Conservation (phyloP, 1,139 yeast genomes). For the Debaryomyces sp. region DNA sequence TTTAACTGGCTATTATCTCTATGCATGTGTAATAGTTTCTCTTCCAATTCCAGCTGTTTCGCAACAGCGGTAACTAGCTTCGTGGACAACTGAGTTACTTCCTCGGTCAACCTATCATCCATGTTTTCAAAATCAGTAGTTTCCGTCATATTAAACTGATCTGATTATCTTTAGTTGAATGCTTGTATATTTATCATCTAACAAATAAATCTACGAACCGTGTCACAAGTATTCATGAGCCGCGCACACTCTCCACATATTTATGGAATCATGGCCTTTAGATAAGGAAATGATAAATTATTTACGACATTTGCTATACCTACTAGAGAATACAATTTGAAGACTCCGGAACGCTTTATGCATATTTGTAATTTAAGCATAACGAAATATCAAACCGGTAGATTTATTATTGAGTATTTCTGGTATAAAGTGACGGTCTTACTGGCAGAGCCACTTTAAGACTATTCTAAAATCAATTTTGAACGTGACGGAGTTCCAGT, state of each 20-base stretch:
- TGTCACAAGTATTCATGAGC: slow-evolving; percentile 4
- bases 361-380: background rate
- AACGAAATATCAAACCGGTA: background rate
- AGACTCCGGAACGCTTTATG: background rate
- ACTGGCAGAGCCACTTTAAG: background rate
- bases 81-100: slow-evolving; percentile 60
- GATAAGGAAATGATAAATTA: background rate
- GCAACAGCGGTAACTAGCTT: slow-evolving; percentile 63
- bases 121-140: slow-evolving; percentile 14
- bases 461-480: background rate
- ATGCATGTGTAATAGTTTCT: slow-evolving; percentile 35
- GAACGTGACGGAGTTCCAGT: background rate
- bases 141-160: background rate
- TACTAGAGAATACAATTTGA: background rate
- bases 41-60: slow-evolving; percentile 57
- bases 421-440: background rate
- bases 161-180: background rate
- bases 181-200: background rate
- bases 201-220: slow-evolving; percentile 1
- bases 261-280: background rate
- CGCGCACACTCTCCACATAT: slow-evolving; percentile 6
- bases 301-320: background rate
- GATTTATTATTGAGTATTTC: background rate
- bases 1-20: slow-evolving; percentile 32
- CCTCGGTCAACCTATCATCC: slow-evolving; percentile 49